Conservation (phyloP, 2,329 filamentous ascomycete species). For the Ceratocystis colombiana region DNA sequence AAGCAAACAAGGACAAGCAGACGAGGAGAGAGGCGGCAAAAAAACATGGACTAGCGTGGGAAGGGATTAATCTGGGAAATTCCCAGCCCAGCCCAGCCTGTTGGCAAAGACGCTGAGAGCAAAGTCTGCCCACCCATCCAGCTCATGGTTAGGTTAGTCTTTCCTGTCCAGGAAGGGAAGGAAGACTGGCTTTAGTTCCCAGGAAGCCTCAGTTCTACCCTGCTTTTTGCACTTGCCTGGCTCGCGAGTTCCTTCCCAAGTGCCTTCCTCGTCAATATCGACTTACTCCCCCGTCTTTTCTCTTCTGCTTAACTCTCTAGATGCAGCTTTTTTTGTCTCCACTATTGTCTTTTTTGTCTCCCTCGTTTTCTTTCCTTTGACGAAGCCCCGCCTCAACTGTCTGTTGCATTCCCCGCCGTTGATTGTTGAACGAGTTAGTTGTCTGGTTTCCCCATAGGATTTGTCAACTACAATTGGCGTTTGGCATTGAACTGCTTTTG, state of each 20-base stretch:
- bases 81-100: too few relatives aligned
- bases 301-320: not conserved
- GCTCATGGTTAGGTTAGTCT: not conserved
- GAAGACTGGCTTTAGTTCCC: too few relatives aligned
- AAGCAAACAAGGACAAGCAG: not conserved
- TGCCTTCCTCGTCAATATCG: not conserved
- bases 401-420: not conserved
- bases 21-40: not conserved
- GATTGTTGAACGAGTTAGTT: too few relatives aligned
- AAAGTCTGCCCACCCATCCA: too few relatives aligned
- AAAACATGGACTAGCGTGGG: not conserved
- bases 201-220: too few relatives aligned
- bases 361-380: not conserved
- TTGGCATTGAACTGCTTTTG: too few relatives aligned
- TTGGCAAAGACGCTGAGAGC: too few relatives aligned
- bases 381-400: too few relatives aligned
- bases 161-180: not conserved
- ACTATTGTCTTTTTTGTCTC: too few relatives aligned
- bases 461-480: too few relatives aligned
- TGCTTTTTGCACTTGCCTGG: not conserved
- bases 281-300: not conserved
- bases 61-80: not conserved
- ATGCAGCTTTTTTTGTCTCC: not conserved
- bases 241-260: not conserved
- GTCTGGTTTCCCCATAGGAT: too few relatives aligned